phyloP scores from a whole-genome alignment of 1,139 yeast species.

The Pichia sp. region DNA sequence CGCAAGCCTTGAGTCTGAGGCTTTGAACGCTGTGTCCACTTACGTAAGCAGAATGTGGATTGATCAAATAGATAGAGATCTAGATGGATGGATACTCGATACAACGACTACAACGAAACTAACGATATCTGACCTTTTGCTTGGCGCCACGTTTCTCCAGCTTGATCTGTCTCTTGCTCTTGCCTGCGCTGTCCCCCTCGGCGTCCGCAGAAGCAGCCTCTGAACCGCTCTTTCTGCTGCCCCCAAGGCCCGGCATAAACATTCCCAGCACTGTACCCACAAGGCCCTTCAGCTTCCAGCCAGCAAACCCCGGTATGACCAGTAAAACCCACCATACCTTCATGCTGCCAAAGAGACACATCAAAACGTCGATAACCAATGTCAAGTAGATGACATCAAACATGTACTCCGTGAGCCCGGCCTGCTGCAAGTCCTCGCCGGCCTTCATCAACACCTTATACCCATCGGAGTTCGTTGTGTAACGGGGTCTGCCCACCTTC shows the following conservation, averaged over 20 bases:
- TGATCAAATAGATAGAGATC: background rate
- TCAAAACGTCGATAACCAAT: conserved; percentile 53
- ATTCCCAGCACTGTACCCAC: conserved; percentile 32
- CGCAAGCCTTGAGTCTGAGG: too few species aligned
- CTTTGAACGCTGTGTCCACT: too few species aligned
- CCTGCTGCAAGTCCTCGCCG: conserved; percentile 63
- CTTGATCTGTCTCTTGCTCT: conserved; percentile 49
- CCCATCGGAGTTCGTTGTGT: conserved; percentile 34
- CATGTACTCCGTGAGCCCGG: conserved; percentile 72
- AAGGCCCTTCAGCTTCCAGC: conserved; percentile 46
- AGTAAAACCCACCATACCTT: conserved; percentile 58
- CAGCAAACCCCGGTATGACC: conserved; percentile 50
- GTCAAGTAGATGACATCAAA: conserved; percentile 74
- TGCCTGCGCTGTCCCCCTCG: conserved; percentile 21
- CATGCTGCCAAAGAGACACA: conserved; percentile 52
- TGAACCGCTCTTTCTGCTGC: background rate
- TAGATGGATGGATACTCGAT: background rate
- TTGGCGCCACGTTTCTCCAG: conserved; percentile 39
- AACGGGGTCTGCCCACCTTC: conserved; percentile 61
- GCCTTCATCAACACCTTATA: conserved; percentile 42
- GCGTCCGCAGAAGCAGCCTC: background rate
- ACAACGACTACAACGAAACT: background rate
- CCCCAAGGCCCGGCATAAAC: conserved; percentile 22
- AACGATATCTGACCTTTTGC: conserved; percentile 13
- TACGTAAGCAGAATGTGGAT: too few species aligned